Percentiles rank a stretch among this genome's conserved stretches.
Conservation (phyloP, 331 rosid genomes). For the Erythrophleum ivorense region DNA sequence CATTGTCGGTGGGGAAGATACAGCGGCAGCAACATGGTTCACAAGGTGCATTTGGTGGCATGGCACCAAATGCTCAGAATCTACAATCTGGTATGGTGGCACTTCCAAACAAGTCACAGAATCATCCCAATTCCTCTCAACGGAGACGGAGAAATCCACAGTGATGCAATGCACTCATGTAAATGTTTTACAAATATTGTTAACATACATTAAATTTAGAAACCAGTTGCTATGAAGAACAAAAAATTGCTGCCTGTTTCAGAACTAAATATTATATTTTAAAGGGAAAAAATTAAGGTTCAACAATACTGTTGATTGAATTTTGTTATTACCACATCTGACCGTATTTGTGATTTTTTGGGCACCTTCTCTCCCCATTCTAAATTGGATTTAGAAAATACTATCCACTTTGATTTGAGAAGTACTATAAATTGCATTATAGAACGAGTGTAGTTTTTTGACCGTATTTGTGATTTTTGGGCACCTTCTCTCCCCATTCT, state of each 20-base stretch:
- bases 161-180: constrained; percentile 23
- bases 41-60: constrained; percentile 79
- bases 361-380: neutral
- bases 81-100: constrained; percentile 77
- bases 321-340: neutral
- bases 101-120: constrained; percentile 73
- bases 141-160: constrained; percentile 88
- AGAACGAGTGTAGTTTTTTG: neutral
- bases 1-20: constrained; percentile 35
- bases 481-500: neutral
- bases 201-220: neutral
- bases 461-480: neutral
- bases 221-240: constrained; percentile 22
- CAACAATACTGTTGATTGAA: neutral
- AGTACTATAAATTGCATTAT: neutral
- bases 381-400: neutral
- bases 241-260: neutral
- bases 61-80: constrained; percentile 77
- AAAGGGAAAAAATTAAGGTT: neutral
- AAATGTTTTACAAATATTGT: neutral
- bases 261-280: neutral
- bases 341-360: neutral
- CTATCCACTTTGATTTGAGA: neutral
- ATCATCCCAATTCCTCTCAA: constrained; percentile 80
- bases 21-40: constrained; percentile 56